A percentile compares a stretch with the other conserved stretches of the same genome.
phyloP scores from a whole-genome alignment of 2,329 filamentous ascomycete species.

The Alternaria alternata region DNA sequence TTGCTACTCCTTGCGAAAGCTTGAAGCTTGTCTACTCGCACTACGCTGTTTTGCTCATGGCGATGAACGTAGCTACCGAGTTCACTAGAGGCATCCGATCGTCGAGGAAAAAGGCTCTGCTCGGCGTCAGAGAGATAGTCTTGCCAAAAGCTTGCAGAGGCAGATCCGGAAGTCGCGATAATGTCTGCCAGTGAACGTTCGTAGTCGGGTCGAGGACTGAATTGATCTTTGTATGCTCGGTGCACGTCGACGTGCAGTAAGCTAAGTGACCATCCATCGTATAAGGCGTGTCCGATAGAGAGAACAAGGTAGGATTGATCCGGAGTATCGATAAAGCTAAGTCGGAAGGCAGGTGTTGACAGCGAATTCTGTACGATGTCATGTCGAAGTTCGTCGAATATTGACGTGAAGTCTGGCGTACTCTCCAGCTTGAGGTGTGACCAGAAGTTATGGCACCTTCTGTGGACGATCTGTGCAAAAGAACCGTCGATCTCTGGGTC shows the following conservation, averaged over 20 bases:
- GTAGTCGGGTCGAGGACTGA: conserved; percentile 57
- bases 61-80: conserved; percentile 49
- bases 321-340: conserved; percentile 51
- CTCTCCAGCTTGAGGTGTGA: conserved; percentile 27
- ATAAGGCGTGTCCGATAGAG: conserved; percentile 85
- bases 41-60: conserved; percentile 56
- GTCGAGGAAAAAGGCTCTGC: conserved; percentile 51
- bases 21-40: conserved; percentile 56
- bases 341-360: conserved; percentile 37
- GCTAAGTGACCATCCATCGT: conserved; percentile 85
- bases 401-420: conserved; percentile 38
- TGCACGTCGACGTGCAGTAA: conserved; percentile 76
- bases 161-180: conserved; percentile 56
- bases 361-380: conserved; percentile 31
- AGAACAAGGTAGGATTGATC: conserved; percentile 61
- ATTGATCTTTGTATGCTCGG: conserved; percentile 65
- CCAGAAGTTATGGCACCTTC: conserved; percentile 46
- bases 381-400: conserved; percentile 48
- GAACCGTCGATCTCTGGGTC: conserved; percentile 64
- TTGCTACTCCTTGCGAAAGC: conserved; percentile 70
- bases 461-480: conserved; percentile 65
- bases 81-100: not conserved
- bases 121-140: conserved; percentile 67
- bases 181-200: conserved; percentile 65
- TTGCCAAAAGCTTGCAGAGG: conserved; percentile 73